Conservation (phyloP, 2,329 filamentous ascomycete species). For the Dendrostoma leiphaemia region DNA sequence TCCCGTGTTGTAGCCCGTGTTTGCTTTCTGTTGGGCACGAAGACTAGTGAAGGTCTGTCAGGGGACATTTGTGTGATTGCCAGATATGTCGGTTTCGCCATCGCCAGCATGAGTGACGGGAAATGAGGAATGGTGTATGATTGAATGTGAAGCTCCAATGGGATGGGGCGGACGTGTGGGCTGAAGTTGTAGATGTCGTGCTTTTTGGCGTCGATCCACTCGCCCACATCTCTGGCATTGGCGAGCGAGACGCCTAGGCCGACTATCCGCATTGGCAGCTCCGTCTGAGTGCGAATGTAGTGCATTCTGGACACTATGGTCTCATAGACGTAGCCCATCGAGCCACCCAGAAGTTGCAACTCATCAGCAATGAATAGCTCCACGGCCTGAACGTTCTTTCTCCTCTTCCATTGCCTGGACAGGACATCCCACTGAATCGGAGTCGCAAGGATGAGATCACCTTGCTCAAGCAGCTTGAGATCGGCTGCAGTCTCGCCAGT, state of each 20-base stretch:
- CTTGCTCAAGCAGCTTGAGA: conserved; percentile 80
- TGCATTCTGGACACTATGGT: conserved; percentile 97
- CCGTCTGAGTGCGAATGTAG: conserved; percentile 86
- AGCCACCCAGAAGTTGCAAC: conserved; percentile 86
- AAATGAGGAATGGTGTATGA: conserved; percentile 96
- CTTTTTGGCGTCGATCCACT: conserved; percentile 97
- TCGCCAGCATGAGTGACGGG: conserved; percentile 96
- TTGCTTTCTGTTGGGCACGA: conserved; percentile 92
- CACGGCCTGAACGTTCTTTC: conserved; percentile 91
- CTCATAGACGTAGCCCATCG: conserved; percentile 87
- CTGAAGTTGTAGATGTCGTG: conserved; percentile 99
- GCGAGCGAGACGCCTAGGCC: conserved; percentile 89
- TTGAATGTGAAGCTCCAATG: conserved; percentile 90
- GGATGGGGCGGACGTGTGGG: conserved; percentile 82
- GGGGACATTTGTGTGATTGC: conserved; percentile 85
- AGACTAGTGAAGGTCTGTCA: conserved; percentile 86
- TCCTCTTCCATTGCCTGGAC: conserved; percentile 92
- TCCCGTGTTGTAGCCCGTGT: conserved; percentile 84
- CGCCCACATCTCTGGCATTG: conserved; percentile 89
- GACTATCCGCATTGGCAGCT: conserved; percentile 81
- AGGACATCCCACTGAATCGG: conserved; percentile 94
- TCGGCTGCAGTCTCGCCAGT: conserved; percentile 91
- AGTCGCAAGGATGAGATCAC: conserved; percentile 88
- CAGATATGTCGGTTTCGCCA: conserved; percentile 91
- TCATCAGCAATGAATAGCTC: conserved; percentile 94